Conservation (phyloP, 2,329 filamentous ascomycete species). For the Nemania diffusa region DNA sequence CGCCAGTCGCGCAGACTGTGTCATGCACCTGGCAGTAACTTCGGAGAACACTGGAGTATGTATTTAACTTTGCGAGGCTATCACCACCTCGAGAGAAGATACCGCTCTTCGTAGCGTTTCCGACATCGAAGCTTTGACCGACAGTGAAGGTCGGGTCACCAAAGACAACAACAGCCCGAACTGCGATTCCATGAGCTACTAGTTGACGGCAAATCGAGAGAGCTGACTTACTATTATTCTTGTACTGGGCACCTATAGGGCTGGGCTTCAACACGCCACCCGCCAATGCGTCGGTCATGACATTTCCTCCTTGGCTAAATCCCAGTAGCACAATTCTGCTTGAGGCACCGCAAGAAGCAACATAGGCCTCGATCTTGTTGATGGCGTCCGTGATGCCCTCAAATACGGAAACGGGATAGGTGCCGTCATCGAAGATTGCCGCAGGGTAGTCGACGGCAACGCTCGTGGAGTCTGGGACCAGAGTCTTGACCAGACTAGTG, state of each 20-base stretch:
- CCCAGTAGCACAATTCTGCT: conserved; percentile 31
- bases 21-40: conserved; percentile 35
- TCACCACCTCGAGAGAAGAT: conserved; percentile 36
- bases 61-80: conserved; percentile 28
- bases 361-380: conserved; percentile 24
- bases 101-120: conserved; percentile 31
- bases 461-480: conserved; percentile 27
- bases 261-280: conserved; percentile 35
- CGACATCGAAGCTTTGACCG: conserved; percentile 33
- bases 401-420: conserved; percentile 30
- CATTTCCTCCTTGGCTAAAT: conserved; percentile 36
- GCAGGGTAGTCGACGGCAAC: conserved; percentile 36
- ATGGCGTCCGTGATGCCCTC: conserved; percentile 30
- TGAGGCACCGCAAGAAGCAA: conserved; percentile 29
- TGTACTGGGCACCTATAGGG: conserved; percentile 21
- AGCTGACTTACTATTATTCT: conserved; percentile 26
- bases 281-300: conserved; percentile 34
- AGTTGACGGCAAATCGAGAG: not conserved
- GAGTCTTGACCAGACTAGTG: conserved; percentile 21
- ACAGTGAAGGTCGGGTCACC: conserved; percentile 35
- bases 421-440: conserved; percentile 26
- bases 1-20: conserved; percentile 28
- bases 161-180: conserved; percentile 27
- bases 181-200: conserved; percentile 16
- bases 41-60: conserved; percentile 20